A percentile compares a stretch with the other conserved stretches of the same genome.
phyloP scores from a whole-genome alignment of 768 basidiomycete genomes.

The Leccinum variicolor region DNA sequence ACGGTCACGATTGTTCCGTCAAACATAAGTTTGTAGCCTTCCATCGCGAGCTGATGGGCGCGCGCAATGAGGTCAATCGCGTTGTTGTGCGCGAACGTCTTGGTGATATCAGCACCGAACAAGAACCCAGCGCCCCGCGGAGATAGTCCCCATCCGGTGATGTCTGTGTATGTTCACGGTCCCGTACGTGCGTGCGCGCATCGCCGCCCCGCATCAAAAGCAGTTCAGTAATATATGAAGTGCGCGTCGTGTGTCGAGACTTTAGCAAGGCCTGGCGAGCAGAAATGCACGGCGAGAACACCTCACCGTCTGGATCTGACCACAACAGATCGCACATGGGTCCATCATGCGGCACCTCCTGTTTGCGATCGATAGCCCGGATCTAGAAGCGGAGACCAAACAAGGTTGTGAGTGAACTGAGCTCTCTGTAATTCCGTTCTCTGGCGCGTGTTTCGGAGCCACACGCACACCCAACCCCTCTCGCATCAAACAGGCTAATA shows the following conservation, averaged over 20 bases:
- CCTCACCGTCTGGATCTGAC: constrained; percentile 94
- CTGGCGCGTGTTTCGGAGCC: constrained; percentile 17
- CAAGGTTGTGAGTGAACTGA: constrained; percentile 22
- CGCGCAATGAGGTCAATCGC: constrained; percentile 92
- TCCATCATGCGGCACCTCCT: constrained; percentile 97
- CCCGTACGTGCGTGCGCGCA: neutral
- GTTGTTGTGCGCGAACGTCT: constrained; percentile 87
- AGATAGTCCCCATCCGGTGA: constrained; percentile 92
- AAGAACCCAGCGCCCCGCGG: constrained; percentile 97
- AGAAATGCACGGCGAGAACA: constrained; percentile 5
- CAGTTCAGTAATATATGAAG: neutral
- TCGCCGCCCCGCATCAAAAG: neutral
- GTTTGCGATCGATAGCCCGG: constrained; percentile 90
- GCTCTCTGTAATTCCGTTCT: neutral
- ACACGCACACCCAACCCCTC: neutral
- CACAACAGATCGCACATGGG: constrained; percentile 99
- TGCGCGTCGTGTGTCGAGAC: neutral
- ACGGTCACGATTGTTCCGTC: constrained; percentile 94
- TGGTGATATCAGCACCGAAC: constrained; percentile 90
- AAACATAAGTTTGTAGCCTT: constrained; percentile 97
- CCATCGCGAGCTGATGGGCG: constrained; percentile 97
- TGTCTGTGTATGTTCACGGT: constrained; percentile 48
- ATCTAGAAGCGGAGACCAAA: constrained; percentile 51
- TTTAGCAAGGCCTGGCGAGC: constrained; percentile 11
- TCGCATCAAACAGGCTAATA: constrained; percentile 9